Percentiles rank a stretch among this genome's conserved stretches.
phyloP scores from a whole-genome alignment of 2,329 filamentous ascomycete species.

The Balansia obtecta region DNA sequence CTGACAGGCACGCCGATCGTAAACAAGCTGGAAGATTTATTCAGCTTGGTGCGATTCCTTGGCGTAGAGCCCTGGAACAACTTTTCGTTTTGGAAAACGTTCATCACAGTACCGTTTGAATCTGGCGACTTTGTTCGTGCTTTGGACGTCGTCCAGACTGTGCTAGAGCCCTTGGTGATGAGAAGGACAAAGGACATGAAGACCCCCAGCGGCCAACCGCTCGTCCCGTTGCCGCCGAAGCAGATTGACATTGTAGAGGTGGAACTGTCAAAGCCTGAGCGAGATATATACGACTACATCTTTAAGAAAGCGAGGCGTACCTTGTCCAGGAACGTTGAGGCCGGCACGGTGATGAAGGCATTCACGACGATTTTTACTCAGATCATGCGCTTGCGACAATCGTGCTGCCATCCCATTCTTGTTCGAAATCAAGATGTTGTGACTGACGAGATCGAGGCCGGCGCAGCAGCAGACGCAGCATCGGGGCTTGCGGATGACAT shows the following conservation, averaged over 20 bases:
- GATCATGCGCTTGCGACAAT: constrained; percentile 81
- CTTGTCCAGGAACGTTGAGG: constrained; percentile 77
- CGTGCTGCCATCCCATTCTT: constrained; percentile 84
- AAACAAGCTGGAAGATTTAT: constrained; percentile 87
- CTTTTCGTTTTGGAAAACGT: constrained; percentile 98
- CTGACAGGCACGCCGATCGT: constrained; percentile 94
- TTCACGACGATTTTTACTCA: constrained; percentile 97
- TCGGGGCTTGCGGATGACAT: constrained; percentile 88
- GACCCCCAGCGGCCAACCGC: constrained; percentile 61
- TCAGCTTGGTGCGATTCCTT: constrained; percentile 83
- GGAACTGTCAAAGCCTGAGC: constrained; percentile 71
- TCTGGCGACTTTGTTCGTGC: constrained; percentile 89
- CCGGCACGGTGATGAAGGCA: constrained; percentile 85
- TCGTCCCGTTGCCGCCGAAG: constrained; percentile 74
- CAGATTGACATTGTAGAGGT: constrained; percentile 78
- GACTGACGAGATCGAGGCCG: constrained; percentile 77
- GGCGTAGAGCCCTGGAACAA: constrained; percentile 97
- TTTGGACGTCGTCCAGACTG: constrained; percentile 91
- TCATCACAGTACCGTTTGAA: constrained; percentile 95
- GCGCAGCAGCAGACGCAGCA: constrained; percentile 57
- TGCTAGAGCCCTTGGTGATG: constrained; percentile 89
- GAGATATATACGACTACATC: constrained; percentile 87
- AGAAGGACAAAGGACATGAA: constrained; percentile 97
- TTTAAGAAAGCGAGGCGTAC: constrained; percentile 71
- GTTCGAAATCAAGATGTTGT: constrained; percentile 77